phyloP scores from a whole-genome alignment of 2,329 filamentous ascomycete genomes.

The Aspergillus brasiliensis region DNA sequence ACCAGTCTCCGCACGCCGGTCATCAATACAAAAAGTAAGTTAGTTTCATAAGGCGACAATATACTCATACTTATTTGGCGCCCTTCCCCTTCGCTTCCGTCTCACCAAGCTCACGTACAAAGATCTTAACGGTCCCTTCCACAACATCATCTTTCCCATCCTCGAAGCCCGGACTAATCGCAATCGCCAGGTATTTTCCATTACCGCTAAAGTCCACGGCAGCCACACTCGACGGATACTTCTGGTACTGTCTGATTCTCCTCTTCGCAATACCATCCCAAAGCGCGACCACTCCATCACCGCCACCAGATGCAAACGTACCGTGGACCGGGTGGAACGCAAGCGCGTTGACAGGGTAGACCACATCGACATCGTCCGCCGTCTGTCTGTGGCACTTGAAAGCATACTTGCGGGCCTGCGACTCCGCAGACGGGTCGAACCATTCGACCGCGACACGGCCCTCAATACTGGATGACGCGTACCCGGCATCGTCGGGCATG shows the following conservation, averaged over 20 bases:
- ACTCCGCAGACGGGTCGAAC: constrained; percentile 88
- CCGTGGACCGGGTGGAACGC: constrained; percentile 81
- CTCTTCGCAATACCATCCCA: constrained; percentile 93
- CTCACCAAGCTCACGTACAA: constrained; percentile 80
- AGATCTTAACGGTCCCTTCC: constrained; percentile 72
- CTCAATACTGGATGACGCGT: constrained; percentile 90
- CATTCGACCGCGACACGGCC: constrained; percentile 95
- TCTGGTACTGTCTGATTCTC: constrained; percentile 85
- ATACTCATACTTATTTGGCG: constrained; percentile 55
- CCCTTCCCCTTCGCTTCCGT: constrained; percentile 86
- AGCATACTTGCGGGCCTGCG: constrained; percentile 91
- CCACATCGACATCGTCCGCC: constrained; percentile 69
- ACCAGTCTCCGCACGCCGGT: constrained; percentile 12
- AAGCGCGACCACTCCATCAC: constrained; percentile 86
- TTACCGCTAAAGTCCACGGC: constrained; percentile 75
- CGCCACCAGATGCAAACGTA: constrained; percentile 86
- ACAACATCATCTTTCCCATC: constrained; percentile 77
- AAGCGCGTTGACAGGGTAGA: constrained; percentile 88
- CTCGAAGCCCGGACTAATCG: constrained; percentile 83
- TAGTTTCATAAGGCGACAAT: constrained; percentile 11
- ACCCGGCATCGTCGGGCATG: constrained; percentile 95
- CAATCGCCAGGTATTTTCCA: constrained; percentile 77
- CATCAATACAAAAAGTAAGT: constrained; percentile 11
- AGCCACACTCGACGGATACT: constrained; percentile 76
- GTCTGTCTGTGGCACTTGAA: constrained; percentile 97